These are phyloP conservation scores for Penicillium tannophilum DNA, from an alignment of 495 filamentous ascomycete genomes.

Conservation along the genomic window DNA sequence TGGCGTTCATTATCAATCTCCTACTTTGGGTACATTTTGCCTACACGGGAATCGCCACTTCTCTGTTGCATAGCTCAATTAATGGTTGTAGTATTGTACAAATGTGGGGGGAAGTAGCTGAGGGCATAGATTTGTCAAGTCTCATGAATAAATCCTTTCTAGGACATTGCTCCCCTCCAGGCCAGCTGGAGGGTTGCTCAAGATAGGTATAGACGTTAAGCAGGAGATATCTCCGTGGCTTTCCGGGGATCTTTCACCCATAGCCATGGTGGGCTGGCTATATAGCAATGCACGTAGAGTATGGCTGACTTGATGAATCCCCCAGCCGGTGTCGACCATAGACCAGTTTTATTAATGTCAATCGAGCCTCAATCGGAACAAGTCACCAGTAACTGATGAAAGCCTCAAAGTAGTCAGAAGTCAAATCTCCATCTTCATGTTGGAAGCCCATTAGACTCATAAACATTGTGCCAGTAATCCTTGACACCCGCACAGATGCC, in stretches of 20 bases:
- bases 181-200: background rate
- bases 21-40: background rate
- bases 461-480: conserved; percentile 26
- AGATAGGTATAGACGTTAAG: background rate
- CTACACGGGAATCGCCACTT: too few species aligned
- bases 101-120: too few species aligned
- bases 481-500: conserved; percentile 35
- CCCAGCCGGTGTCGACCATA: too few species aligned
- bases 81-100: too few species aligned
- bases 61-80: too few species aligned
- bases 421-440: conserved; percentile 1
- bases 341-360: too few species aligned
- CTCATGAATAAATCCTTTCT: background rate
- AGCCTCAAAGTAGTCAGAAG: background rate
- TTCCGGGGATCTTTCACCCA: background rate
- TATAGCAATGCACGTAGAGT: too few species aligned
- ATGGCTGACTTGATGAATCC: too few species aligned
- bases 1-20: too few species aligned
- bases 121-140: too few species aligned
- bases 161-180: background rate
- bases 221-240: background rate
- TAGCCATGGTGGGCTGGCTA: too few species aligned
- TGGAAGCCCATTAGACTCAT: conserved; percentile 16
- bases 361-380: too few species aligned
- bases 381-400: background rate